These are phyloP conservation scores for Alisma plantagoaquatica DNA, from an alignment of 106 monocot genomes.

Conservation along the genomic window DNA sequence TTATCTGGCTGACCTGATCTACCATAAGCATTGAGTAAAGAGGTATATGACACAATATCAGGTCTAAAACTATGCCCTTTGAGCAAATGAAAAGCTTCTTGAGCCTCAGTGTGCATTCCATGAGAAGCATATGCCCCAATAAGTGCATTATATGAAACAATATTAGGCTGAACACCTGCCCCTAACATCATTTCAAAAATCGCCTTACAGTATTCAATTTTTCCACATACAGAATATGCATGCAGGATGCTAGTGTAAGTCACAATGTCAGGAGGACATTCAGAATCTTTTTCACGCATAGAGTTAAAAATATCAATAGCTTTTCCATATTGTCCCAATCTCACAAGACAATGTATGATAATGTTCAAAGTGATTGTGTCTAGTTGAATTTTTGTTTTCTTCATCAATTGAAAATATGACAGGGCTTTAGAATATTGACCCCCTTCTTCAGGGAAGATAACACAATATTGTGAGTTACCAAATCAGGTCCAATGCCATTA, in stretches of 20 bases:
- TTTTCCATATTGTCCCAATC: constrained; percentile 66
- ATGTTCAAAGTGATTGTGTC: constrained; percentile 76
- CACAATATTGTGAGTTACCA: constrained; percentile 86
- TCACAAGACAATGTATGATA: constrained; percentile 81
- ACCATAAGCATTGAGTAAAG: constrained; percentile 88
- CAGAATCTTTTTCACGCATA: constrained; percentile 52
- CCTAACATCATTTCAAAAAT: constrained; percentile 89
- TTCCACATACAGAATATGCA: constrained; percentile 82
- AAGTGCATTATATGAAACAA: constrained; percentile 82
- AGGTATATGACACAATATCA: constrained; percentile 94
- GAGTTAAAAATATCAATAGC: constrained; percentile 78
- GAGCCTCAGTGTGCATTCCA: constrained; percentile 76
- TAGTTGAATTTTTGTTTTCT: constrained; percentile 41
- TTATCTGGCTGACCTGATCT: constrained; percentile 68
- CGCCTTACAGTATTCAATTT: constrained; percentile 77
- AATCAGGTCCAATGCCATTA: constrained; percentile 97
- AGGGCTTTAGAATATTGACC: constrained; percentile 77
- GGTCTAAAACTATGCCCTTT: constrained; percentile 40
- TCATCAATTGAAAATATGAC: constrained; percentile 89
- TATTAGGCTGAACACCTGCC: constrained; percentile 87
- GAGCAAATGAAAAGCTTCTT: constrained; percentile 51
- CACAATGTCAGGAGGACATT: constrained; percentile 67
- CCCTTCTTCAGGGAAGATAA: constrained; percentile 89
- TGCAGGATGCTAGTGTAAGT: constrained; percentile 81
- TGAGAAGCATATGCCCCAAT: constrained; percentile 83